Base-by-base conservation (phyloP, 805 yeast genomes). In the Starmerella kuoi region DNA sequence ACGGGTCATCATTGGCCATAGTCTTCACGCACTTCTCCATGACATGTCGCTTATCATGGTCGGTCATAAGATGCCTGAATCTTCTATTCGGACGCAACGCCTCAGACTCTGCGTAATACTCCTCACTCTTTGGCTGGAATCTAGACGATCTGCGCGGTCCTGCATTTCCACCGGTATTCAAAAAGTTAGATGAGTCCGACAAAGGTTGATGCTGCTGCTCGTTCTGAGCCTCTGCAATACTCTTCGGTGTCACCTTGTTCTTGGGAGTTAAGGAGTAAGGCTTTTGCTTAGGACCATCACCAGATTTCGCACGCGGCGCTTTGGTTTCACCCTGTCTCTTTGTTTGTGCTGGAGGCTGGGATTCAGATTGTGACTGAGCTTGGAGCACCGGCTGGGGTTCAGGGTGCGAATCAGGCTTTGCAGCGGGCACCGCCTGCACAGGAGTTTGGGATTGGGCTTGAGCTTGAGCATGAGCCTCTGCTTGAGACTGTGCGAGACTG, bases 1-100 rank as follows among this genome's bases (percentile, higher is more conserved):
- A 84, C 12, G 98, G 98, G 62, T 91, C 97, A 43, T 87, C 96
- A 9, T 95, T 82, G 38, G 91, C 95, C 62, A 91, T 81, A 61
- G 87, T 95, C 38, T 95, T 85, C 49, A 91, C 71, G 63, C 91
- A 98, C 58, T 87, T 79, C 59, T 96, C 74, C 34, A 95, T 85
- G 38, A 91, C 88, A 58, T 83, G 86, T 63, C 88, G 95, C 65
- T 87, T 87, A 61, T 91, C 98, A 65, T 88, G 82, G 44, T 95
- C 94, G 55, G 86, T 84, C 98, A 91, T 91, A 49, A 91, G 75
- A 49, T 96, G 96, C 23, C 91, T 81, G 65, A 79, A 84, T 56
- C 49, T 37, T 19, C 46, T 43, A 39, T 49, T 46, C 31, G 53
- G 53, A 25, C 50, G 51, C 35, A 47, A 40, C 31, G 34, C 35